Evolutionary conservation across 306 rosid species (phyloP).

Genomic region (Astragalus glycyphyllos): DNA sequence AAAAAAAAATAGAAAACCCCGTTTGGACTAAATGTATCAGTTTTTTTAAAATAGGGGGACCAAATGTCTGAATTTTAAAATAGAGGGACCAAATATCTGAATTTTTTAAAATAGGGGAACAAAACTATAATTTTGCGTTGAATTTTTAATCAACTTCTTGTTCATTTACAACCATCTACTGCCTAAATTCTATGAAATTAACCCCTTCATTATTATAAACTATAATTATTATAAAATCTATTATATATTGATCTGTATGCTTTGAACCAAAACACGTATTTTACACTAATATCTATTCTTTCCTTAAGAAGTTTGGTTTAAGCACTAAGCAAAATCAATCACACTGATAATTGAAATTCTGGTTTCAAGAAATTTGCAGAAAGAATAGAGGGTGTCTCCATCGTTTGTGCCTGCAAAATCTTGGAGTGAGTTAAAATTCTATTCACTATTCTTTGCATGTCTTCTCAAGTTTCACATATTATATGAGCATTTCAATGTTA

Average conservation of each 20-base stretch:
- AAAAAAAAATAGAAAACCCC: too few relatives aligned
- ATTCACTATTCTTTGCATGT: not conserved
- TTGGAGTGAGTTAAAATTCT: slow-evolving; percentile 23
- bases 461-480: not conserved
- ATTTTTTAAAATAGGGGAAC: too few relatives aligned
- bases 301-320: not conserved
- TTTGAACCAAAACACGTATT: not conserved
- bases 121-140: too few relatives aligned
- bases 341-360: slow-evolving; percentile 5
- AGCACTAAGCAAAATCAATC: slow-evolving; percentile 8
- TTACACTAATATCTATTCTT: not conserved
- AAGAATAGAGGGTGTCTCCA: not conserved
- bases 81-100: too few relatives aligned
- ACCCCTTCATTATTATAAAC: not conserved
- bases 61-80: too few relatives aligned
- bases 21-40: too few relatives aligned
- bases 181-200: not conserved
- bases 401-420: not conserved
- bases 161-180: not conserved
- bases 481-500: too few relatives aligned
- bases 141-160: not conserved
- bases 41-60: too few relatives aligned
- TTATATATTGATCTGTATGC: not conserved
- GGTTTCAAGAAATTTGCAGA: not conserved
- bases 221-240: not conserved